Base-by-base conservation (phyloP, 2,329 filamentous ascomycete species). In the Colletotrichum trifolii region DNA sequence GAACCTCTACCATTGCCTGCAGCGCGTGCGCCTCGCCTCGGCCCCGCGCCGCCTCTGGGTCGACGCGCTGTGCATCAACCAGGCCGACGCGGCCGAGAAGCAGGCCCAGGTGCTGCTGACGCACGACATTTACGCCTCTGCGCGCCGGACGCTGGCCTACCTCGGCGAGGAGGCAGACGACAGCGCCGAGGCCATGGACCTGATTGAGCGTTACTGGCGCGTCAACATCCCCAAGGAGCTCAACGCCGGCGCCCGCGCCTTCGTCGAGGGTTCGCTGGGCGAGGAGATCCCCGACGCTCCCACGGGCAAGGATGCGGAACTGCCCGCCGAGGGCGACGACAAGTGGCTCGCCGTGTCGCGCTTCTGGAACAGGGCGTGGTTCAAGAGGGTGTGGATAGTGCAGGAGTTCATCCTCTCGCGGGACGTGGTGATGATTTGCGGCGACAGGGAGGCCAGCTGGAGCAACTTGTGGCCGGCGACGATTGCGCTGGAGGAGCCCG, bases 341-440 rank as follows among this genome's bases (percentile, higher is more conserved):
- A 47, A 54, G 47, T 66, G 64, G 64, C 13, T 59, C 39, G 43
- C 42, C n/a, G 64, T 66, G 4, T 66, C 64, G 6, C 53, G 60
- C n/a, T 66, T 66, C 60, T 66, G 64, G 64, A 66, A 66, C 60
- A 40, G 64, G 15, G 35, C 64, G 45, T 74, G 73, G 73, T 73
- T 73, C 58, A 68, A 69, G 35, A 64, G 73, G 7, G 71, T 70
- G 6, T 74, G 73, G 71, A 70, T 74, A 36, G 69, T 73, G 6
- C 72, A 73, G 49, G 72, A 74, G 46, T 71, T 71, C 3, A 55
- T 74, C 12, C 63, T 74, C 2, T 67, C 70, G 2, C 49, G 60
- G 25, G 59, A 67, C 17, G 54, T 64, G 6, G 15, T 73, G 9
- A 61, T 73, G 56, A 68, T 74, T 49, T 74, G 73, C 45, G 56